Percentiles rank a stretch among this genome's conserved stretches.
These are phyloP conservation scores for Sclerotiophoma versabilis DNA, from an alignment of 2,329 filamentous ascomycete species.

Conservation along the genomic window DNA sequence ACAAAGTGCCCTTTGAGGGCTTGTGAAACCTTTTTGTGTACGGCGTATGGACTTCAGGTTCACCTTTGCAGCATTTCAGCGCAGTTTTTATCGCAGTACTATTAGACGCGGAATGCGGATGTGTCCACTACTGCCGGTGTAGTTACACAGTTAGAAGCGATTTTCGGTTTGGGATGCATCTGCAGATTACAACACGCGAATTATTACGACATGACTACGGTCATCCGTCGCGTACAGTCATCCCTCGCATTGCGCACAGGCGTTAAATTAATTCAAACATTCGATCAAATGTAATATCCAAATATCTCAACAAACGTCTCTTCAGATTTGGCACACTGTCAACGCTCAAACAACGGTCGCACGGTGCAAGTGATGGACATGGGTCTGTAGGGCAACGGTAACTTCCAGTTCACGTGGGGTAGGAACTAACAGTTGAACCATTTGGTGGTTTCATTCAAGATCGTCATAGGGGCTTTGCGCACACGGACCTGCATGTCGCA, in stretches of 20 bases:
- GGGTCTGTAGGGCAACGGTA: slow-evolving; percentile 9
- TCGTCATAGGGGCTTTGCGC: slow-evolving; percentile 5
- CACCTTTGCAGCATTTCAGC: neutral
- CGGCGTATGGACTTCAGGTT: neutral
- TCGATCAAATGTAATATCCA: slow-evolving; percentile 1
- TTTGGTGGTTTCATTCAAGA: slow-evolving; percentile 1
- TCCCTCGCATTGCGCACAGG: slow-evolving; percentile 2
- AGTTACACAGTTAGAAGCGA: slow-evolving; percentile 1
- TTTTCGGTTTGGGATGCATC: slow-evolving; percentile 1
- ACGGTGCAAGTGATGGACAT: slow-evolving; percentile 11
- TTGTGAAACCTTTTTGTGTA: slow-evolving; percentile 1
- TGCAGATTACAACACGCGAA: neutral
- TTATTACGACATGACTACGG: neutral
- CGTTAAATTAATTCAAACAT: neutral
- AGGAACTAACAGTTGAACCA: slow-evolving; percentile 15
- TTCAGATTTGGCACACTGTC: slow-evolving; percentile 1
- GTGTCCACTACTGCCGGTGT: neutral
- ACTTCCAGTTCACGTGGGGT: slow-evolving; percentile 15
- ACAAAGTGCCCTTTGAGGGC: neutral
- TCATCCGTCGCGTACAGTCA: neutral
- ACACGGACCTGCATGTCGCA: slow-evolving; percentile 14
- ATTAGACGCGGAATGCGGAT: neutral
- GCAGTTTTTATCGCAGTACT: too few relatives aligned
- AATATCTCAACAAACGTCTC: slow-evolving; percentile 1
- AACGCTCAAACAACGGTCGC: slow-evolving; percentile 16